phyloP scores from a whole-genome alignment of 768 basidiomycete species.

The Tulasnella sp. region DNA sequence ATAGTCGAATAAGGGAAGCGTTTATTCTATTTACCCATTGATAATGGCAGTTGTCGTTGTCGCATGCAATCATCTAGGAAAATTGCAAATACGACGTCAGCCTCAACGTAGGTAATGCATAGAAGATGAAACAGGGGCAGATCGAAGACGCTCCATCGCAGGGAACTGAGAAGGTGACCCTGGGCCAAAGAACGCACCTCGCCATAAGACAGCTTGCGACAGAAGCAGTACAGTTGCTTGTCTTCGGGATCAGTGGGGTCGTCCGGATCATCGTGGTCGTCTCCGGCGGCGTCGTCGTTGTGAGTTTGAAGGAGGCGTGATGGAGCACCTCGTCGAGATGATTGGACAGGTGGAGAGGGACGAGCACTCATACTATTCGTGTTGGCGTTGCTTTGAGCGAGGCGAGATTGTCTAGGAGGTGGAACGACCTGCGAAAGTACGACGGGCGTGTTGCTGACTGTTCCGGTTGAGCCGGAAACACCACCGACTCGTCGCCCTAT shows the following conservation, averaged over 20 bases:
- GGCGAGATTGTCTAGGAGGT: slow-evolving; percentile 28
- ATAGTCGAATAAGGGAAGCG: not conserved
- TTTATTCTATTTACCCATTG: slow-evolving; percentile 56
- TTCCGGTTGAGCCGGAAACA: slow-evolving; percentile 1
- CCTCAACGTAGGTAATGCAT: slow-evolving; percentile 28
- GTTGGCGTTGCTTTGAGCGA: not conserved
- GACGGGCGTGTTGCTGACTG: slow-evolving; percentile 26
- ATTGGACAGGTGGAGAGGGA: slow-evolving; percentile 37
- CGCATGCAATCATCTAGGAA: slow-evolving; percentile 71
- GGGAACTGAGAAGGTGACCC: not conserved
- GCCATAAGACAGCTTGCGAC: slow-evolving; percentile 60
- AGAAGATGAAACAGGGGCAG: not conserved
- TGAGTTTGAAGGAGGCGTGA: slow-evolving; percentile 44
- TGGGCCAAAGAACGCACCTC: slow-evolving; percentile 40
- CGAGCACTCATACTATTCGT: slow-evolving; percentile 36
- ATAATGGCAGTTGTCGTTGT: slow-evolving; percentile 60
- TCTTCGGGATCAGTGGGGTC: slow-evolving; percentile 52
- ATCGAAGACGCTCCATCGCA: not conserved
- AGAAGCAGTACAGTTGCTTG: slow-evolving; percentile 59
- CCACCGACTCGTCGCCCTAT: slow-evolving; percentile 1
- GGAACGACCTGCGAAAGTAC: slow-evolving; percentile 24
- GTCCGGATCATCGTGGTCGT: slow-evolving; percentile 39
- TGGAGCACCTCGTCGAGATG: slow-evolving; percentile 37
- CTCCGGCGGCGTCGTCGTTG: slow-evolving; percentile 40
- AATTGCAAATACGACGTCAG: slow-evolving; percentile 45